Evolutionary conservation across 139 green algal genomes (phyloP).

Genomic region (Chlamydomonas sphaeroides): DNA sequence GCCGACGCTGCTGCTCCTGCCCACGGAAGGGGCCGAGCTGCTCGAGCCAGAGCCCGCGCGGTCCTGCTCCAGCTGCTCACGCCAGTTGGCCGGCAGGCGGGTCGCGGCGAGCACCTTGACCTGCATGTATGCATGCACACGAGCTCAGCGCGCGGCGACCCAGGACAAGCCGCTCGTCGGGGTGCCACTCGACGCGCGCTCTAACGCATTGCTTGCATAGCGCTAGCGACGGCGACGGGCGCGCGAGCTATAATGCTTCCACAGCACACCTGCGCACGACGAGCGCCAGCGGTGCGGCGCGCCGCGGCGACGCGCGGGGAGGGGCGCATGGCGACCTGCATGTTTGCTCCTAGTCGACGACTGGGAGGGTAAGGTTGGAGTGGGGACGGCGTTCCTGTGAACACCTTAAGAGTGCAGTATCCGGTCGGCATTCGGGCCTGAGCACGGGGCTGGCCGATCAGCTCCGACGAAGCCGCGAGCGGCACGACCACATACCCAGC

Average conservation of each 20-base stretch:
- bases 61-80: slow-evolving; percentile 20
- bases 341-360: no score
- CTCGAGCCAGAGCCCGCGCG: no score
- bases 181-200: neutral
- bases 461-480: no score
- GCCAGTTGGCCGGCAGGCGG: slow-evolving; percentile 15
- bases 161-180: neutral
- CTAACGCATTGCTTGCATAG: neutral
- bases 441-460: no score
- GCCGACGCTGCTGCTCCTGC: slow-evolving; percentile 15
- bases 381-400: no score
- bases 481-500: no score
- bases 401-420: no score
- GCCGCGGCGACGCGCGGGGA: neutral
- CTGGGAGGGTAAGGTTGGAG: no score
- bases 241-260: neutral
- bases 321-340: slow-evolving; percentile 7
- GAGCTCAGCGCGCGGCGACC: neutral
- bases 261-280: slow-evolving; percentile 10
- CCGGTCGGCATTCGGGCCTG: no score
- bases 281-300: slow-evolving; percentile 4
- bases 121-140: neutral
- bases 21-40: no score
- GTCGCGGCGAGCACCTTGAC: neutral
- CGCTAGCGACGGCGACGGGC: no score